phyloP scores from a whole-genome alignment of 495 filamentous ascomycete species.

The Hypoxylon perforatum region DNA sequence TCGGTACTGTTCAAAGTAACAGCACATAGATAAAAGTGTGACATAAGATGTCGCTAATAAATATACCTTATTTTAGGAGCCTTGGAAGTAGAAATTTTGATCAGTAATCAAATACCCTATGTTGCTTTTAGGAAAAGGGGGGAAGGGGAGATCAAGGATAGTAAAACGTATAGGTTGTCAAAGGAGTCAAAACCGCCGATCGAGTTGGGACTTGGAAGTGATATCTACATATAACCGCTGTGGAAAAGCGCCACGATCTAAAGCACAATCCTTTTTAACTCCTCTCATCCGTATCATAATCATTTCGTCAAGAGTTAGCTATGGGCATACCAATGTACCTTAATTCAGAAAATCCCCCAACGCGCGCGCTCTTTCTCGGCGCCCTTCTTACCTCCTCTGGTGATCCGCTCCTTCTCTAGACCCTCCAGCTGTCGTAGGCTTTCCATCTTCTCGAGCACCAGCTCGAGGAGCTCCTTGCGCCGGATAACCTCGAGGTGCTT shows the following conservation, averaged over 20 bases:
- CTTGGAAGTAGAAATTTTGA: no score
- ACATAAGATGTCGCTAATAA: background rate
- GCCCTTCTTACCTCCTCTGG: slow-evolving; percentile 29
- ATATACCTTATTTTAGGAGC: no score
- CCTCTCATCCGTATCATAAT: slow-evolving; percentile 30
- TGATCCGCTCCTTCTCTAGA: slow-evolving; percentile 41
- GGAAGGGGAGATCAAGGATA: slow-evolving; percentile 16
- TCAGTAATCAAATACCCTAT: background rate
- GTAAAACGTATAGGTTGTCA: slow-evolving; percentile 26
- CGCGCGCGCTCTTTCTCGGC: slow-evolving; percentile 44
- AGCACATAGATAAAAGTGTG: background rate
- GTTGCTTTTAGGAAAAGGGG: slow-evolving; percentile 14
- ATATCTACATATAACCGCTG: slow-evolving; percentile 33
- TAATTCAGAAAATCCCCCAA: slow-evolving; percentile 49
- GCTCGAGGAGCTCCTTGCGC: slow-evolving; percentile 90
- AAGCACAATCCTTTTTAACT: slow-evolving; percentile 36
- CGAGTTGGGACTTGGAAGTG: slow-evolving; percentile 28
- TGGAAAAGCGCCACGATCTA: slow-evolving; percentile 1
- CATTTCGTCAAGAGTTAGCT: slow-evolving; percentile 32
- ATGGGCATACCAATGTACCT: slow-evolving; percentile 1
- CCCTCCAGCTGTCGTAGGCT: slow-evolving; percentile 80
- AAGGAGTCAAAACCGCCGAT: slow-evolving; percentile 9
- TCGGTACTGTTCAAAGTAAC: no score
- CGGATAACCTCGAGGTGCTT: slow-evolving; percentile 90
- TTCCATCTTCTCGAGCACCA: slow-evolving; percentile 95